A percentile compares a stretch with the other conserved stretches of the same genome.
These are phyloP conservation scores for Fusarium mangiferae DNA, from an alignment of 2,329 filamentous ascomycete genomes.

Conservation along the genomic window DNA sequence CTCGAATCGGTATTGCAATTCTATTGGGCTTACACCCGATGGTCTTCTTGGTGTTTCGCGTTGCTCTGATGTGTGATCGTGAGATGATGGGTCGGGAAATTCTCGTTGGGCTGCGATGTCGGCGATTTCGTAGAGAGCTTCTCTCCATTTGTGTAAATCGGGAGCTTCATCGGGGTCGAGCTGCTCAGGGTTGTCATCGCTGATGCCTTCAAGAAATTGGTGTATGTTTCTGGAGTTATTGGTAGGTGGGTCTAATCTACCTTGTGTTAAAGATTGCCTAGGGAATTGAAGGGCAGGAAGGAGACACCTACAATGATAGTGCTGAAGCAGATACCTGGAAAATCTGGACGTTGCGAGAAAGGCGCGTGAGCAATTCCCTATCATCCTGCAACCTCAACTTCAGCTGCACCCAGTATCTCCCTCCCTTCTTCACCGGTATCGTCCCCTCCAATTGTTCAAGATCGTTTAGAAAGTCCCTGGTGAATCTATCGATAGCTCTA, in stretches of 20 bases:
- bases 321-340: conserved; percentile 9
- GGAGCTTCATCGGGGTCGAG: neutral
- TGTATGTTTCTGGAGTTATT: neutral
- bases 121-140: conserved; percentile 7
- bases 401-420: neutral
- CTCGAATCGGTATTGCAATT: conserved; percentile 4
- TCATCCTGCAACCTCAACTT: neutral
- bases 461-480: neutral
- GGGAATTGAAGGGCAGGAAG: too few species aligned
- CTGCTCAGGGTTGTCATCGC: neutral
- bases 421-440: neutral
- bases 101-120: neutral
- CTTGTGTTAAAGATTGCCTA: neutral
- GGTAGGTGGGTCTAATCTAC: neutral
- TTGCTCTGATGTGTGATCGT: neutral
- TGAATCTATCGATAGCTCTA: conserved; percentile 1
- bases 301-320: neutral
- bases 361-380: neutral
- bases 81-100: neutral
- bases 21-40: neutral
- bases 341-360: conserved; percentile 13
- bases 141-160: neutral
- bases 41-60: neutral
- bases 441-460: neutral
- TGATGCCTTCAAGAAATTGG: conserved; percentile 6